Evolutionary conservation across 2,329 filamentous ascomycete species (phyloP), one percentile per base, ranked within the genome.

Genomic region (Ascochyta viciae-villosae): DNA sequence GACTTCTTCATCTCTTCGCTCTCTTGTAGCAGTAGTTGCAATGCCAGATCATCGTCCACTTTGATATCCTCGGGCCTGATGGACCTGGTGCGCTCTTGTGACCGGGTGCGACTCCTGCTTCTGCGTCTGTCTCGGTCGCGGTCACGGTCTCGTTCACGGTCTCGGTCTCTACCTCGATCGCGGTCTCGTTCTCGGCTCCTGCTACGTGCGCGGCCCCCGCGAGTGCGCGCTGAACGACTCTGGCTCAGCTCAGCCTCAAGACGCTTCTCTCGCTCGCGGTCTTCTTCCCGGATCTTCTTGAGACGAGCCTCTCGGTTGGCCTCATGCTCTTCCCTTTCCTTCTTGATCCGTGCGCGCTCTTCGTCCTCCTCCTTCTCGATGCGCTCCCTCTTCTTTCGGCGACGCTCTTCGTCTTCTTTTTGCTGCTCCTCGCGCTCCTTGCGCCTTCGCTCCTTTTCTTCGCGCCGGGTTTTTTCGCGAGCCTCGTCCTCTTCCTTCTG

Each of bases 211-310:
- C 67, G 68, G 34, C 67, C 64, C 12, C 67, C 63, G 44, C 74
- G 66, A 42, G 64, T 62, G n/a, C 68, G 65, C 37, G 66, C 65
- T n/a, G 82, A 78, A 29, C 80, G 76, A 77, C 68, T 81, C 50
- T 79, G 78, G 49, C 83, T 80, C 33, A 83, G 79, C 50, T 87
- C 85, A 34, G 79, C 78, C 76, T 68, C 77, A 74, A 71, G 60
- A 33, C 70, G 68, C 12, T 67, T 66, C 40, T 73, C 70, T 34
- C 73, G 69, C 39, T 74, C 70, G 7, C 72, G 71, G 31, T 75
- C 70, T 45, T 71, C 64, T 23, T 74, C 67, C 26, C 70, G 66
- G 12, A 70, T 68, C 49, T 67, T 66, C 57, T 82, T 59, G 71
- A 82, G 64, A 67, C 79, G 72, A 66, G 75, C 62, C 67, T 78